These are phyloP conservation scores for Melaleuca alternifolia DNA, from an alignment of 345 rosid genomes.

Conservation along the genomic window DNA sequence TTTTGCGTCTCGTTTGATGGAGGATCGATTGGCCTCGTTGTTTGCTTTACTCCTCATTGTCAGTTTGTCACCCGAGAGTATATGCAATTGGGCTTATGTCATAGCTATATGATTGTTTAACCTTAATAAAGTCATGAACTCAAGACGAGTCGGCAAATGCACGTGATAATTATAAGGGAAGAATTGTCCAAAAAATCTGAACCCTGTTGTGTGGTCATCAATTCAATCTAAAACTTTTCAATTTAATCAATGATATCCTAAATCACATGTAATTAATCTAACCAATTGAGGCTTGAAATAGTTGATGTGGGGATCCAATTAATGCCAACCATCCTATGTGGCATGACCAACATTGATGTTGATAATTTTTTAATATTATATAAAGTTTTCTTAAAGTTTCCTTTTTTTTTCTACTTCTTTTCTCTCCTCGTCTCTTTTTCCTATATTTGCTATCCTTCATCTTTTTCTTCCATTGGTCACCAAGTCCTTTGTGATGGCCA, in stretches of 20 bases:
- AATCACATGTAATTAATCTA: background rate
- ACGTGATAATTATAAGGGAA: too few relatives aligned
- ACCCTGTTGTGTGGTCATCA: fast-evolving
- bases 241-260: background rate
- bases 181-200: background rate
- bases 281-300: fast-evolving
- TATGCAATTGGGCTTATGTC: background rate
- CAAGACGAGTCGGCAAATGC: too few relatives aligned
- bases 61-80: background rate
- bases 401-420: background rate
- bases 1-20: too few relatives aligned
- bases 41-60: too few relatives aligned
- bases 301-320: fast-evolving
- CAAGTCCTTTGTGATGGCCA: background rate
- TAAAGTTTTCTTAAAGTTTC: background rate
- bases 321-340: fast-evolving
- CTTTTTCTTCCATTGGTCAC: background rate
- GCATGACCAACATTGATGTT: fast-evolving
- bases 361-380: background rate
- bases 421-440: background rate
- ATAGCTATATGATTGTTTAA: too few relatives aligned
- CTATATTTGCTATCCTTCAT: background rate
- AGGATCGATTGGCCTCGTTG: too few relatives aligned
- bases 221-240: background rate
- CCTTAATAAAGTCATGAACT: too few relatives aligned